Conservation (phyloP, 495 filamentous ascomycete genomes). For the Trichodelitschia bisporula region DNA sequence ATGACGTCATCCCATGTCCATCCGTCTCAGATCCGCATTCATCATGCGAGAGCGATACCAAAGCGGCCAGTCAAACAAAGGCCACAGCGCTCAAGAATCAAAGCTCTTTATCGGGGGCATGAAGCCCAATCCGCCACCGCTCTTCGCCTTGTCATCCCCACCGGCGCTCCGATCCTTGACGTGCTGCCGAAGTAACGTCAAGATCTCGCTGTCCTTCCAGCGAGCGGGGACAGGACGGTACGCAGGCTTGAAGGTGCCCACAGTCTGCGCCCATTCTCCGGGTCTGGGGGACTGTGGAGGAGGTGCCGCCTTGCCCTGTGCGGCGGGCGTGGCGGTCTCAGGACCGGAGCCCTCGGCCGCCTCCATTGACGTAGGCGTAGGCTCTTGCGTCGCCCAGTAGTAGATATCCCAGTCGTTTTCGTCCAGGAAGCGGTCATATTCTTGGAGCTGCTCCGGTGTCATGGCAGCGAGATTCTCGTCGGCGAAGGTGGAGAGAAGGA, state of each 20-base stretch:
- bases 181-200: conserved; percentile 54
- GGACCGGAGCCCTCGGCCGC: conserved; percentile 16
- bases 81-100: too few species aligned
- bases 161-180: conserved; percentile 25
- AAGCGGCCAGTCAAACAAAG: too few species aligned
- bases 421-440: conserved; percentile 88
- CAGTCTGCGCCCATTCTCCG: conserved; percentile 92
- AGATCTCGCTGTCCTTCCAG: conserved; percentile 62
- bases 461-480: conserved; percentile 49
- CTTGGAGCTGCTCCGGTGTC: conserved; percentile 42
- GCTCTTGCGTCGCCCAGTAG: conserved; percentile 96
- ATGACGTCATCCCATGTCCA: too few species aligned
- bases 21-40: too few species aligned
- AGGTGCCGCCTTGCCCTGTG: conserved; percentile 9
- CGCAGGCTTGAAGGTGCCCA: conserved; percentile 81
- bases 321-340: conserved; percentile 9
- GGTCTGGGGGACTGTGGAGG: conserved; percentile 10
- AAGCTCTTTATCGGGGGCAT: background rate
- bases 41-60: too few species aligned
- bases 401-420: conserved; percentile 99
- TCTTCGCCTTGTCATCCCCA: conserved; percentile 10
- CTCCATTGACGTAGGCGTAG: conserved; percentile 23
- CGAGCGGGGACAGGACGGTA: conserved; percentile 70
- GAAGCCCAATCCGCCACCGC: conserved; percentile 4
- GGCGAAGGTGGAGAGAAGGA: conserved; percentile 90